Conservation (phyloP, 495 filamentous ascomycete genomes). For the Penicillium lividum region DNA sequence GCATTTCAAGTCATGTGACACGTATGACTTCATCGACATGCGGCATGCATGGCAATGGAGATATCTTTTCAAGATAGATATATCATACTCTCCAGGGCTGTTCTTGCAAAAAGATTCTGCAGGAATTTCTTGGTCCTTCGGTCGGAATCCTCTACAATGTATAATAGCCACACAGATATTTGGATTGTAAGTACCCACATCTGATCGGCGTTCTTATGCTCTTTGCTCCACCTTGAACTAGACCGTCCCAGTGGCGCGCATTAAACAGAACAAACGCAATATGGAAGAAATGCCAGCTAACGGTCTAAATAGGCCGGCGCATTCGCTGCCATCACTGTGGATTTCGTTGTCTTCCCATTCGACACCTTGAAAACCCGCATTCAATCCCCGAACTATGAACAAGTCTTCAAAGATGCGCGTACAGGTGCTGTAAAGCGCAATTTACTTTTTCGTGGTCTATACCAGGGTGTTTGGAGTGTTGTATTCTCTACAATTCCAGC, state of each 20-base stretch:
- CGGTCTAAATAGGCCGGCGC: constrained; percentile 66
- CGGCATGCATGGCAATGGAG: background rate
- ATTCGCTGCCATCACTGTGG: constrained; percentile 75
- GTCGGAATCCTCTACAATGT: constrained; percentile 20
- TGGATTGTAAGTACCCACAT: constrained; percentile 41
- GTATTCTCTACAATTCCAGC: constrained; percentile 86
- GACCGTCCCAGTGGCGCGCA: background rate
- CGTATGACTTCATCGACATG: constrained; percentile 18
- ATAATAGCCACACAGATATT: constrained; percentile 55
- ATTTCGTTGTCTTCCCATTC: constrained; percentile 78
- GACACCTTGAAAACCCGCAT: constrained; percentile 86
- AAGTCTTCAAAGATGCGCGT: constrained; percentile 57
- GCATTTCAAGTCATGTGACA: constrained; percentile 16
- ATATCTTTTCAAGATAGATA: too few species aligned
- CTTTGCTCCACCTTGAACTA: background rate
- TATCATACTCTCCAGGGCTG: too few species aligned
- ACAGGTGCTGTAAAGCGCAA: constrained; percentile 53
- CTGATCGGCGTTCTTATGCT: background rate
- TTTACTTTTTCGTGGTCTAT: constrained; percentile 70
- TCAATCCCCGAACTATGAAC: constrained; percentile 71
- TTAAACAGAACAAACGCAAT: too few species aligned
- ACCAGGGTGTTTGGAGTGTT: constrained; percentile 87
- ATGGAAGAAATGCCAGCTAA: background rate
- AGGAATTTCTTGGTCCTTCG: too few species aligned
- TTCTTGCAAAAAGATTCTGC: too few species aligned